phyloP scores from a whole-genome alignment of 2,329 filamentous ascomycete species.

The Aspergillus alliaceus region DNA sequence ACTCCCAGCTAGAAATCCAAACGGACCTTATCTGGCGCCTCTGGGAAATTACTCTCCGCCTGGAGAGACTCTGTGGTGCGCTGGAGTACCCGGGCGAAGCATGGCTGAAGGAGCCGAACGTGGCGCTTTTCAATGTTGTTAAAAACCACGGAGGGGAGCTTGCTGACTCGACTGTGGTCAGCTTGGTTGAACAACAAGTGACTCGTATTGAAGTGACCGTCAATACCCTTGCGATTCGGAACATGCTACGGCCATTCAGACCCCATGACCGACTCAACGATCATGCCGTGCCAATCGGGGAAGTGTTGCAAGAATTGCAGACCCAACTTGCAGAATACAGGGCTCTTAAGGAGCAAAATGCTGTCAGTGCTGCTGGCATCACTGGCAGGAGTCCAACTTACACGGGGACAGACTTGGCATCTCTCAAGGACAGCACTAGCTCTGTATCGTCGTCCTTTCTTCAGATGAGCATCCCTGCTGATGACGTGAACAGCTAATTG shows the following conservation, averaged over 20 bases:
- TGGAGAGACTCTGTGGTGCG: conserved; percentile 90
- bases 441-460: conserved; percentile 31
- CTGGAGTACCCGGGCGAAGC: conserved; percentile 69
- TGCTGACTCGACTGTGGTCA: conserved; percentile 82
- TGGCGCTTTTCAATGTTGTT: conserved; percentile 74
- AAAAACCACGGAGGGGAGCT: conserved; percentile 76
- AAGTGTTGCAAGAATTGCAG: conserved; percentile 52
- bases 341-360: conserved; percentile 41
- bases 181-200: conserved; percentile 92
- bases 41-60: conserved; percentile 82
- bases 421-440: conserved; percentile 20
- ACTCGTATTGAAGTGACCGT: conserved; percentile 92
- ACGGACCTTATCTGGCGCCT: conserved; percentile 84
- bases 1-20: conserved; percentile 72
- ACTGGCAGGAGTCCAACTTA: conserved; percentile 18
- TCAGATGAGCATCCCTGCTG: conserved; percentile 19
- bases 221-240: conserved; percentile 74
- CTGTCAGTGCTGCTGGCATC: conserved; percentile 26
- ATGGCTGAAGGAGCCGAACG: conserved; percentile 75
- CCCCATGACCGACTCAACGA: conserved; percentile 64
- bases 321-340: conserved; percentile 43
- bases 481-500: conserved; percentile 17
- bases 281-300: conserved; percentile 74
- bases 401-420: conserved; percentile 12
- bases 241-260: conserved; percentile 71